These are phyloP conservation scores for Taiwanofungus camphoratus DNA, from an alignment of 1,284 basidiomycete genomes.

Conservation along the genomic window DNA sequence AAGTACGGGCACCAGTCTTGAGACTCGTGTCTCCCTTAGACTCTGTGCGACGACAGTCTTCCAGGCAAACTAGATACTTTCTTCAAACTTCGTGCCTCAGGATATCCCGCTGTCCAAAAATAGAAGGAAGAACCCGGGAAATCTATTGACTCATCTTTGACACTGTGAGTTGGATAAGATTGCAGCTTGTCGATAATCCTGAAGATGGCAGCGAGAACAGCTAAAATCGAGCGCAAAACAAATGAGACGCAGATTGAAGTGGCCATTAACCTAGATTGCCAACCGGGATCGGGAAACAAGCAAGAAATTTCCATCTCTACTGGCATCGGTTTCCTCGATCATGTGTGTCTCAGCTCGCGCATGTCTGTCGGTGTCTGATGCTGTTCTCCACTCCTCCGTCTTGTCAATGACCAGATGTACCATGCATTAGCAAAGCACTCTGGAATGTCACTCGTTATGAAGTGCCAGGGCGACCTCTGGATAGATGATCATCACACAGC, in stretches of 20 bases:
- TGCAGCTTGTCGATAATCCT: not conserved
- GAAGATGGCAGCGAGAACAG: slow-evolving; percentile 51
- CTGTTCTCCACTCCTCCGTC: too few relatives aligned
- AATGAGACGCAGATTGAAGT: slow-evolving; percentile 91
- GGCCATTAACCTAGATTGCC: slow-evolving; percentile 78
- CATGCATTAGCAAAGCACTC: slow-evolving; percentile 92
- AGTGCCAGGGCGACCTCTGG: slow-evolving; percentile 93
- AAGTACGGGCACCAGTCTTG: too few relatives aligned
- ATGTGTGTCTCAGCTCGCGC: slow-evolving; percentile 74
- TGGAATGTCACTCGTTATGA: slow-evolving; percentile 85
- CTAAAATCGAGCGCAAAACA: slow-evolving; percentile 81
- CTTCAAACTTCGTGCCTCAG: too few relatives aligned
- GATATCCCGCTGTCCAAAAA: too few relatives aligned
- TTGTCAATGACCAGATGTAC: slow-evolving; percentile 93
- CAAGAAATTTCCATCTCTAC: slow-evolving; percentile 89
- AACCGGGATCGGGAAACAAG: slow-evolving; percentile 49
- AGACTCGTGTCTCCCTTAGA: too few relatives aligned
- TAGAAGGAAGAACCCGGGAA: too few relatives aligned
- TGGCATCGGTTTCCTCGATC: slow-evolving; percentile 97
- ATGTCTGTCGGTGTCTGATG: too few relatives aligned
- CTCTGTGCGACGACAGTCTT: too few relatives aligned
- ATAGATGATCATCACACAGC: slow-evolving; percentile 99
- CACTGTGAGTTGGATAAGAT: too few relatives aligned
- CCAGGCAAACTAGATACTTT: too few relatives aligned
- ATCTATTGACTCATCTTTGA: too few relatives aligned